Base-by-base conservation (phyloP, 2,329 filamentous ascomycete genomes). In the Arthrobotrys pseudoclavata region DNA sequence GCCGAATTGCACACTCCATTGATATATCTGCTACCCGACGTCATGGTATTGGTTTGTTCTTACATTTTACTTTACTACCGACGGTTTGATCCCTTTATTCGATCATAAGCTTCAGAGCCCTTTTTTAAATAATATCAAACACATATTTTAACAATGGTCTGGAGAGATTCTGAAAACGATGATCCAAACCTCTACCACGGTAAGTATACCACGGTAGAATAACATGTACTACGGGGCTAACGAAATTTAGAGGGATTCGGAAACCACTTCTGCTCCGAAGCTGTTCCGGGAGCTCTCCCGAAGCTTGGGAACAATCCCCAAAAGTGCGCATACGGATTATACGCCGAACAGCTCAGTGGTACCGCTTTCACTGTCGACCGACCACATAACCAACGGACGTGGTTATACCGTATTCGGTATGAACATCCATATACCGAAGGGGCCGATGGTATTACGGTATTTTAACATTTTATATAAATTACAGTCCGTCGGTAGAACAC, bases 331-430 rank as follows among this genome's bases (percentile, higher is more conserved):
- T 89, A 90, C 80, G 93, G 92, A 0, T 89, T 97, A 29, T 96
- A 96, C 84, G 89, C 92, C 29, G 93, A 97, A 84, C 91, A 92
- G 85, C 86, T 92, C 50, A 92, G 90, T 0, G 91, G 91, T 6
- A 91, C 90, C 1, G 86, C 91, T 31, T 93, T 93, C 82, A 92
- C 90, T 3, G 89, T 90, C 0, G 90, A 91, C 0, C 86, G 91
- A 29, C 86, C 88, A 82, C 87, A 91, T 71, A 92, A 91, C 84
- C 88, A 89, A 81, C 90, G 92, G 82, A 87, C 90, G 47, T 92
- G 91, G 90, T 86, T 92, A 29, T 93, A 93, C 82, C 88, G 91
- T 15, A 89, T 91, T 61, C 66, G 29, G 76, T 78, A 31, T 31
- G 45, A 40, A 40, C 2, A 26, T 50, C 82, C 62, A 81, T 82